Conservation (phyloP, 176 grass and related monocot genomes). For the Oryza brachyantha region DNA sequence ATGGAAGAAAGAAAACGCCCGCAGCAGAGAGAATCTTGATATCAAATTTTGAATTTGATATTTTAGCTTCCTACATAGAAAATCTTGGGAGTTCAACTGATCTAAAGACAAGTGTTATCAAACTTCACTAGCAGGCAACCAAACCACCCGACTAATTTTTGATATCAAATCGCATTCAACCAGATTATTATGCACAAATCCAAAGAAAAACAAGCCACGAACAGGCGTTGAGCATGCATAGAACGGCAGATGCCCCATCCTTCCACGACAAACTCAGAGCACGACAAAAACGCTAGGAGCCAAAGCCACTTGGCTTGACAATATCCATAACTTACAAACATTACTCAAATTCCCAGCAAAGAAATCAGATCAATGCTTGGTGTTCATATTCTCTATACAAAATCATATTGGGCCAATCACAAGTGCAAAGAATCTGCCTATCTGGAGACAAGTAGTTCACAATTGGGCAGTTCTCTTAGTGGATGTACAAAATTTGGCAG, state of each 20-base stretch:
- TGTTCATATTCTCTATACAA: constrained; percentile 23
- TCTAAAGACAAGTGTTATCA: too few relatives aligned
- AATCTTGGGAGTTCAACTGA: too few relatives aligned
- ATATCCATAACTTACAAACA: constrained; percentile 16
- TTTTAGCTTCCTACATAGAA: too few relatives aligned
- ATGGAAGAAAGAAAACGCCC: too few relatives aligned
- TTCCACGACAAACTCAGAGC: neutral
- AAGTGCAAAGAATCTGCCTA: too few relatives aligned
- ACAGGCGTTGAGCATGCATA: too few relatives aligned
- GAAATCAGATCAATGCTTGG: neutral
- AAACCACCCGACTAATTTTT: neutral
- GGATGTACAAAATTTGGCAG: constrained; percentile 38
- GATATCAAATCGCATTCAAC: neutral
- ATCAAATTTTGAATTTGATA: too few relatives aligned
- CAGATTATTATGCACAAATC: neutral
- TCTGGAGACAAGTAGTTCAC: too few relatives aligned
- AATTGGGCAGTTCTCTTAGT: neutral
- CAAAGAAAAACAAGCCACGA: neutral
- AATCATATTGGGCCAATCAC: constrained; percentile 1
- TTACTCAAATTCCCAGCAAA: neutral
- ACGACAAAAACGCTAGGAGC: neutral
- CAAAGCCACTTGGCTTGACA: neutral
- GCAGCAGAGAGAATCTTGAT: too few relatives aligned
- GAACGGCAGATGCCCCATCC: neutral
- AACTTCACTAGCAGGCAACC: neutral